phyloP scores from a whole-genome alignment of 2,329 filamentous ascomycete genomes.

The Trichoderma sp. region DNA sequence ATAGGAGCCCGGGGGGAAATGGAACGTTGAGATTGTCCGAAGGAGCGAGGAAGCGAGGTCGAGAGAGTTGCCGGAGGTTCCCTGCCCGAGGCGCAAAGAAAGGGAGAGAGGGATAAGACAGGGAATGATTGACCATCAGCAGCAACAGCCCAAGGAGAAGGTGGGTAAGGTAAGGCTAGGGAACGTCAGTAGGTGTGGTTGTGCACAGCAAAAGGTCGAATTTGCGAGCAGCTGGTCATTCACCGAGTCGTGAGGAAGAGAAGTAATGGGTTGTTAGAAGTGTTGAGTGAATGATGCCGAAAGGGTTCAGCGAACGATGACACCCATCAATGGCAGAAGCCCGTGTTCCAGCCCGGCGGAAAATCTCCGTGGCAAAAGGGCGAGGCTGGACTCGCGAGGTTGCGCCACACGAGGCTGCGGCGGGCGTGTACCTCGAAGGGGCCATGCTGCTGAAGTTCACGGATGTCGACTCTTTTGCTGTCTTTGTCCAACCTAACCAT shows the following conservation, averaged over 20 bases:
- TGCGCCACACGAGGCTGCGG: slow-evolving; percentile 20
- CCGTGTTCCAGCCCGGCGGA: neutral
- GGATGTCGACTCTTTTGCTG: too few species aligned
- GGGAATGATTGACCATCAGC: neutral
- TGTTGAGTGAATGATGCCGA: neutral
- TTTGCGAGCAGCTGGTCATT: neutral
- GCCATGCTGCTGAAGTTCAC: neutral
- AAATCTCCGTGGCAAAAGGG: neutral
- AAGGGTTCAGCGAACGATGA: neutral
- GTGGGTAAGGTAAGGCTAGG: neutral
- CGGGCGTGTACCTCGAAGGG: too few species aligned
- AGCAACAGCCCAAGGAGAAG: neutral
- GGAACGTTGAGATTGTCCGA: neutral
- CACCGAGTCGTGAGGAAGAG: too few species aligned
- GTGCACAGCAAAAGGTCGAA: too few species aligned
- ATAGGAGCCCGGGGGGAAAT: too few species aligned
- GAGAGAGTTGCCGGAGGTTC: neutral
- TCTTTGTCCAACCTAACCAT: too few species aligned
- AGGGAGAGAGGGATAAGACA: too few species aligned
- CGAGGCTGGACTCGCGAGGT: neutral
- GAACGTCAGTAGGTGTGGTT: neutral
- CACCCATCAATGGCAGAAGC: neutral
- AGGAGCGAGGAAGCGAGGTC: neutral
- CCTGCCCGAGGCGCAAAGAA: too few species aligned
- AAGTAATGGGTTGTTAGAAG: neutral